Evolutionary conservation across 495 filamentous ascomycete species (phyloP), one percentile per base, ranked within the genome.

Genomic region (Penicillium bialowiezense): DNA sequence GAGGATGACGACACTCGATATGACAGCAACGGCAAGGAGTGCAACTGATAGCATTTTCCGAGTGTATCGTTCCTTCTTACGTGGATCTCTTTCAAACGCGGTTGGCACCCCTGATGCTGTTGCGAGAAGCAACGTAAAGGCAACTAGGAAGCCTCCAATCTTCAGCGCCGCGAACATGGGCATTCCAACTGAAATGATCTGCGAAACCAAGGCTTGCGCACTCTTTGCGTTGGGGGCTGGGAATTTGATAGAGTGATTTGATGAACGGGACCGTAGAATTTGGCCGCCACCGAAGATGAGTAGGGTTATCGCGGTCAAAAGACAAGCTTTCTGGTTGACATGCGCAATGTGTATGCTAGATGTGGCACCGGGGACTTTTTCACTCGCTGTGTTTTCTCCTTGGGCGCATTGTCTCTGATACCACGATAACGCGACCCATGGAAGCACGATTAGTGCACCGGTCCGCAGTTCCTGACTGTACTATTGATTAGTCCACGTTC

Each of bases 101-200:
- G 54, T 59, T 10, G 73, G 67, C 13, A 74, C 24, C 1, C 71
- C 70, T 20, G 75, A 69, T 21, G 74, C 72, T 3, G 70, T 47
- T 37, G 72, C 70, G 33, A 75, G 62, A 31, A 81, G 61, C 28
- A 84, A 52, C 3, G 74, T 48, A 24, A 83, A 67, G 7, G 76
- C 75, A 8, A 78, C 75, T 21, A 78, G 60, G 44, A 76, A 68
- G 5, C 75, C 80, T 18, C 82, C 82, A 15, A 84, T 59, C 29
- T 81, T 74, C 54, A 81, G 61, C 0, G 76, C 56, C 17, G 81
- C 79, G 51, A 80, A 83, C 48, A 81, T 76, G 0, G 82, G 82
- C 17, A 85, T 54, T 17, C 68, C 73, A 24, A 83, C 59, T 14
- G 68, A 67, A 29, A 44, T 47, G 12, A 62, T 43, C 19, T 63